phyloP scores from a whole-genome alignment of 208 protist species.

The Willaertia magna region DNA sequence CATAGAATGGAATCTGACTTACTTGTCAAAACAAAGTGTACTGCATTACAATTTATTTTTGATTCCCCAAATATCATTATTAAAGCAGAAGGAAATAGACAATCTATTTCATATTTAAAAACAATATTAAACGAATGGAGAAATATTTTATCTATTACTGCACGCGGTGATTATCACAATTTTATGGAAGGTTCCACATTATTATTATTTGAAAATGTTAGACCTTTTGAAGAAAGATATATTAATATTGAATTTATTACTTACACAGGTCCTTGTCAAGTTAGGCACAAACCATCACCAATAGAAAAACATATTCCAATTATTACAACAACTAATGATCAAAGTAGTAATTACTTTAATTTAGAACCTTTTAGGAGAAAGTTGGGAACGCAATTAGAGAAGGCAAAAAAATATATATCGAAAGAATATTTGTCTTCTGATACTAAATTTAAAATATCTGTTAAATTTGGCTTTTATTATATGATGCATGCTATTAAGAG shows the following conservation, averaged over 20 bases:
- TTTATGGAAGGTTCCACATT: neutral
- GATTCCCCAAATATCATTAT: neutral
- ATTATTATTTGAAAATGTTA: neutral
- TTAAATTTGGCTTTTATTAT: neutral
- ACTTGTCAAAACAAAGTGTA: neutral
- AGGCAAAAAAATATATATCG: neutral
- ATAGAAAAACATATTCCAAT: neutral
- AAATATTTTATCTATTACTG: neutral
- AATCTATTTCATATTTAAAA: neutral
- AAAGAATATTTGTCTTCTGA: neutral
- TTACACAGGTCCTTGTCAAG: neutral
- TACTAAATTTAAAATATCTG: neutral
- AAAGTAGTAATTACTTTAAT: neutral
- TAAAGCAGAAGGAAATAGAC: neutral
- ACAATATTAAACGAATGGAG: neutral
- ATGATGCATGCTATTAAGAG: neutral
- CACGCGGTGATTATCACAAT: neutral
- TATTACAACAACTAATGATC: neutral
- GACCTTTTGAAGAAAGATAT: too few relatives aligned
- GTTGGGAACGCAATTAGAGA: neutral
- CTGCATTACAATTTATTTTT: neutral
- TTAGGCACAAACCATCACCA: neutral
- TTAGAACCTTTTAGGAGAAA: neutral
- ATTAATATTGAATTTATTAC: neutral
- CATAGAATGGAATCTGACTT: neutral